A percentile compares a stretch with the other conserved stretches of the same genome.
Evolutionary conservation across 1,139 yeast species (phyloP).

Genomic region (Taiozyma onychis): DNA sequence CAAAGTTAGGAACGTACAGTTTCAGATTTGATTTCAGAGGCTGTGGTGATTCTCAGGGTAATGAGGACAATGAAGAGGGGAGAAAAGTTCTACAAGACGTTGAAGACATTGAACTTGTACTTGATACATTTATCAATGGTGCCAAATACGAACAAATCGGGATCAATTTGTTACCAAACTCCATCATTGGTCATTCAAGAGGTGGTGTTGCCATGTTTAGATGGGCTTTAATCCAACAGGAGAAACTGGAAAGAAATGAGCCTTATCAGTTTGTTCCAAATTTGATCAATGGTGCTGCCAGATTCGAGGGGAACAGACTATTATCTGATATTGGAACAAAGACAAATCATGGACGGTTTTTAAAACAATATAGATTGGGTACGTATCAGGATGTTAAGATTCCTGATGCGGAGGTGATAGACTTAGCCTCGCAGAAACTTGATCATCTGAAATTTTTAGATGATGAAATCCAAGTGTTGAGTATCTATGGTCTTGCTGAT

Average conservation of each 20-base stretch:
- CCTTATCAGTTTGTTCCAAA: constrained; percentile 48
- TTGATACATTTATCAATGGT: constrained; percentile 35
- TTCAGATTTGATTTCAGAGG: constrained; percentile 82
- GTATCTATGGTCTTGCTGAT: constrained; percentile 70
- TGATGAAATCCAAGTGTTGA: constrained; percentile 47
- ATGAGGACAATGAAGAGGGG: constrained; percentile 38
- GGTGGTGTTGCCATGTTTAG: constrained; percentile 74
- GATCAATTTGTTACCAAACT: constrained; percentile 40
- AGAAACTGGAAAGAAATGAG: constrained; percentile 27
- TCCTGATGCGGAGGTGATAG: constrained; percentile 47
- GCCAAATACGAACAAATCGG: constrained; percentile 29
- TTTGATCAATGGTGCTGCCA: constrained; percentile 66
- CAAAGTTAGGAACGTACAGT: constrained; percentile 53
- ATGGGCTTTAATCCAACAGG: constrained; percentile 53
- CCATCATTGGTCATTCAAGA: constrained; percentile 72
- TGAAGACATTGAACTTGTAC: constrained; percentile 56
- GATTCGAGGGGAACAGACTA: constrained; percentile 42
- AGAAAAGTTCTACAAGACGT: constrained; percentile 59
- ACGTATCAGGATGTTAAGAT: constrained; percentile 34
- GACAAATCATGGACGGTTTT: constrained; percentile 32
- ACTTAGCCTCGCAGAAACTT: constrained; percentile 50
- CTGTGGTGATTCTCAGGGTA: constrained; percentile 71
- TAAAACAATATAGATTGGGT: constrained; percentile 47
- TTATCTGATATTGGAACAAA: constrained; percentile 23
- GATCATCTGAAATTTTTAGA: constrained; percentile 37